These are phyloP conservation scores for Stygiomarasmius scandens DNA, from an alignment of 1,284 basidiomycete species.

Conservation along the genomic window DNA sequence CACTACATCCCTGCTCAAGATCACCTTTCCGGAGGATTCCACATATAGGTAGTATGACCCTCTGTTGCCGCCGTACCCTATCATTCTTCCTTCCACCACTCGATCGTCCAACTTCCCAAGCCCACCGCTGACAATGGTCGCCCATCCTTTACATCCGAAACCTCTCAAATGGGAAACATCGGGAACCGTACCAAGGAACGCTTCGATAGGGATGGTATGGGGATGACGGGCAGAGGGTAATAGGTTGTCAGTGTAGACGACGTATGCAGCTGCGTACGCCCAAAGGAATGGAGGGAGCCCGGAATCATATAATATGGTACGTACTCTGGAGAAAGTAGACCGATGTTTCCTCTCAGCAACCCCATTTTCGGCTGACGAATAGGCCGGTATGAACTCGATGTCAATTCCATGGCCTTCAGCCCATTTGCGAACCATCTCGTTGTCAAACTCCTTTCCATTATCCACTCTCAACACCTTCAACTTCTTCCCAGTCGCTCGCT, in stretches of 20 bases:
- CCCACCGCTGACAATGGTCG: conserved; percentile 24
- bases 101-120: conserved; percentile 24
- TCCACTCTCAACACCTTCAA: conserved; percentile 13
- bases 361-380: conserved; percentile 15
- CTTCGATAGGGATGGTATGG: conserved; percentile 18
- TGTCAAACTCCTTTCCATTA: conserved; percentile 16
- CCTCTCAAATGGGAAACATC: conserved; percentile 29
- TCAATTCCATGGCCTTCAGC: conserved; percentile 19
- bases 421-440: conserved; percentile 12
- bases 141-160: conserved; percentile 25
- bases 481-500: conserved; percentile 13
- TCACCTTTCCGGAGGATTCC: background rate
- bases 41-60: conserved; percentile 24
- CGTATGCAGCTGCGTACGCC: conserved; percentile 17
- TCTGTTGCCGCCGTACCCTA: conserved; percentile 23
- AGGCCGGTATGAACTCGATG: conserved; percentile 21
- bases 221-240: conserved; percentile 23
- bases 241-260: conserved; percentile 23
- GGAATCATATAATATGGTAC: conserved; percentile 20
- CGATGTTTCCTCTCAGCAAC: conserved; percentile 18
- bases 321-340: conserved; percentile 18
- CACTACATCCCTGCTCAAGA: conserved; percentile 24
- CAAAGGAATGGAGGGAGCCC: conserved; percentile 18
- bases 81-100: conserved; percentile 18
- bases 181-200: conserved; percentile 21